Evolutionary conservation across 2,329 filamentous ascomycete species (phyloP).

Genomic region (Sclerotinia glacialis): DNA sequence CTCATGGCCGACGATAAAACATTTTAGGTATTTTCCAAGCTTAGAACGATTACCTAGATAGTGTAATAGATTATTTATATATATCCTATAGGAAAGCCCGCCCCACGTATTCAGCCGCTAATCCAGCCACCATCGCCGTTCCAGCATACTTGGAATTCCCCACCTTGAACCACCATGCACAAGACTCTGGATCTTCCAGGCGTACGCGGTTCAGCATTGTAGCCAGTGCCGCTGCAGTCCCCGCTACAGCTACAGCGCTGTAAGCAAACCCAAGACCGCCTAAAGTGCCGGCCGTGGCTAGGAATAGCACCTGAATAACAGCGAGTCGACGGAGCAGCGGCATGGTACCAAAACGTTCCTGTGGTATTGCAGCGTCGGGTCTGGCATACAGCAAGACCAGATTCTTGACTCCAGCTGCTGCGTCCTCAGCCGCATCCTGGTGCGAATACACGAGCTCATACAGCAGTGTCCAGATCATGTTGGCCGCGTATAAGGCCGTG

Average conservation of each 20-base stretch:
- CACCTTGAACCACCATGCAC: slow-evolving; percentile 21
- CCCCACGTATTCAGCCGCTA: too few species aligned
- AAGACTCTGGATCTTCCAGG: slow-evolving; percentile 13
- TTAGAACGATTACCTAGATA: too few species aligned
- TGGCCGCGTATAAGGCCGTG: neutral
- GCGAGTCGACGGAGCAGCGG: neutral
- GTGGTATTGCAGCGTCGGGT: neutral
- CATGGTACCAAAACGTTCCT: neutral
- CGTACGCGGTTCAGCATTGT: slow-evolving; percentile 13
- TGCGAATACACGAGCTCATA: slow-evolving; percentile 24
- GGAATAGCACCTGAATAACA: neutral
- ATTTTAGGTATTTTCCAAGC: too few species aligned
- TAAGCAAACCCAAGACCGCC: neutral
- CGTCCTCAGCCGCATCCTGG: slow-evolving; percentile 23
- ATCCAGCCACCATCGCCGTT: too few species aligned
- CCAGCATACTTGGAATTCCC: too few species aligned
- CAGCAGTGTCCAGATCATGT: slow-evolving; percentile 21
- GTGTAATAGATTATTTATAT: too few species aligned
- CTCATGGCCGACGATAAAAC: too few species aligned
- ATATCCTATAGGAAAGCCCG: too few species aligned
- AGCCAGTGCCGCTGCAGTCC: neutral
- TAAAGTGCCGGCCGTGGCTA: neutral
- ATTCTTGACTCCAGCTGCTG: slow-evolving; percentile 19
- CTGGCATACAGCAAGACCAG: slow-evolving; percentile 14
- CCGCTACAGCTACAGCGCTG: neutral